Evolutionary conservation across 768 basidiomycete genomes (phyloP).

Genomic region (Russula sp.): DNA sequence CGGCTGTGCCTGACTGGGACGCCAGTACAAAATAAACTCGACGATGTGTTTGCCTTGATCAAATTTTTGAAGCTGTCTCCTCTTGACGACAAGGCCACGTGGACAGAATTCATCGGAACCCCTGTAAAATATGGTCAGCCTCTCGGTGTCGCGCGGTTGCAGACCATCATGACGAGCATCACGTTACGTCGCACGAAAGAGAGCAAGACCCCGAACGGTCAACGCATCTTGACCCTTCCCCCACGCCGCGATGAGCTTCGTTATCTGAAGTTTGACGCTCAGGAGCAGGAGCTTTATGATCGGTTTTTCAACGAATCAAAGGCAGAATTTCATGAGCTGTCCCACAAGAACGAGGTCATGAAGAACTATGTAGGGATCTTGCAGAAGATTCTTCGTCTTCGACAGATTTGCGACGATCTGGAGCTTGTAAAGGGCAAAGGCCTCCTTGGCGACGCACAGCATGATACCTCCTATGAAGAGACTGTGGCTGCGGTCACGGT

Average conservation of each 20-base stretch:
- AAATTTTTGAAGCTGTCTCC: constrained; percentile 91
- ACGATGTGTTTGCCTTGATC: constrained; percentile 95
- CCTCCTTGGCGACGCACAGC: constrained; percentile 34
- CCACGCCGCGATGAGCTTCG: constrained; percentile 85
- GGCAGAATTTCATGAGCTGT: constrained; percentile 83
- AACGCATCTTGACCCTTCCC: constrained; percentile 80
- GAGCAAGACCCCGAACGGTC: constrained; percentile 70
- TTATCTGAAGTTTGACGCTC: constrained; percentile 72
- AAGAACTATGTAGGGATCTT: constrained; percentile 98
- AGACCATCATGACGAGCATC: constrained; percentile 95
- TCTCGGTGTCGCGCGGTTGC: constrained; percentile 85
- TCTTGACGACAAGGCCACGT: constrained; percentile 86
- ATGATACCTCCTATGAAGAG: constrained; percentile 64
- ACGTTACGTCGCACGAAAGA: constrained; percentile 97
- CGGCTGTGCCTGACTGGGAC: constrained; percentile 95
- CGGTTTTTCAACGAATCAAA: constrained; percentile 85
- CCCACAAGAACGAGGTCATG: constrained; percentile 87
- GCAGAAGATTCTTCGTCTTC: constrained; percentile 90
- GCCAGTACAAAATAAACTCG: constrained; percentile 97
- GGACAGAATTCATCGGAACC: constrained; percentile 89
- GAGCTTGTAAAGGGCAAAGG: constrained; percentile 77
- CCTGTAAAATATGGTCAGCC: constrained; percentile 90
- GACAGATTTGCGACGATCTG: constrained; percentile 97
- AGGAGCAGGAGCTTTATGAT: constrained; percentile 83
- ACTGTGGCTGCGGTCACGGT: constrained; percentile 64